These are phyloP conservation scores for Ascoidea tarda DNA, from an alignment of 805 yeast genomes.

Conservation along the genomic window DNA sequence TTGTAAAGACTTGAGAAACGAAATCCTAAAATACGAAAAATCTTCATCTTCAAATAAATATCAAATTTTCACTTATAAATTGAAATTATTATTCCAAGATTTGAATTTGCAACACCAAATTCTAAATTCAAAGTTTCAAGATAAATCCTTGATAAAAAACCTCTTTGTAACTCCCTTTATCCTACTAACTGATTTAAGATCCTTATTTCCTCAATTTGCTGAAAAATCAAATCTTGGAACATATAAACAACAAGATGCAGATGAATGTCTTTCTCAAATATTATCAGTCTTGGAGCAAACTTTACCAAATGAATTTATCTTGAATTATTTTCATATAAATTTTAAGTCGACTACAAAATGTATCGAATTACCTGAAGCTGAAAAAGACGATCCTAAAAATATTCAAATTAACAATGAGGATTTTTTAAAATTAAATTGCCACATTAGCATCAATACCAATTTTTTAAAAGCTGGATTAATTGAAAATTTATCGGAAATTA, in stretches of 20 bases:
- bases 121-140: background rate
- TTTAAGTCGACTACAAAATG: conserved; percentile 55
- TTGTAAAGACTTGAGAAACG: conserved; percentile 64
- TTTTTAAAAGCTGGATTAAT: conserved; percentile 76
- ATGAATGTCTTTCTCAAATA: conserved; percentile 82
- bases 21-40: conserved; percentile 41
- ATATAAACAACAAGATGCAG: conserved; percentile 93
- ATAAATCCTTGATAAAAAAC: conserved; percentile 7
- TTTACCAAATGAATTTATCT: conserved; percentile 33
- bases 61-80: background rate
- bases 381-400: conserved; percentile 26
- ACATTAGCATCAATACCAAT: conserved; percentile 74
- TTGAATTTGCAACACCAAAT: background rate
- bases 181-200: conserved; percentile 52
- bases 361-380: conserved; percentile 36
- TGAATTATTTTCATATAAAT: conserved; percentile 46
- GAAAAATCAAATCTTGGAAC: conserved; percentile 60
- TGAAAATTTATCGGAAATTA: conserved; percentile 57
- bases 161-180: conserved; percentile 36
- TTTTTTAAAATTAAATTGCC: conserved; percentile 64
- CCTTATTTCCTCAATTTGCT: conserved; percentile 75
- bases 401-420: conserved; percentile 28
- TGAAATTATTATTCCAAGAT: background rate
- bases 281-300: conserved; percentile 34
- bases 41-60: conserved; percentile 9